Conservation (phyloP, 257 asterid species). For the Datura wrightii region DNA sequence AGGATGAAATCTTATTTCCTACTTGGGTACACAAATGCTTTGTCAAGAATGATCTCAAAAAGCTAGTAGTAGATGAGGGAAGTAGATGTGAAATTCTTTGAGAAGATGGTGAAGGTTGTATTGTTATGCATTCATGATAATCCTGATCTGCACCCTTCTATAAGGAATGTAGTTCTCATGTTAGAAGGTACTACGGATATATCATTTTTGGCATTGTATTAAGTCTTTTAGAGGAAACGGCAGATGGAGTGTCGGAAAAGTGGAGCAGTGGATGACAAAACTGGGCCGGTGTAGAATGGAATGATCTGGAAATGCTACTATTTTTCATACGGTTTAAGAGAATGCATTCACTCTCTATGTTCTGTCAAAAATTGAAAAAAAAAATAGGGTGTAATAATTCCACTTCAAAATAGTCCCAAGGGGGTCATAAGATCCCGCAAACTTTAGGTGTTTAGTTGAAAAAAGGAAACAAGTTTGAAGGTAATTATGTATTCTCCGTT, state of each 20-base stretch:
- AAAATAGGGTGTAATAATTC: background rate
- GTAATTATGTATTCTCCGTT: background rate
- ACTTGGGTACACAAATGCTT: conserved; percentile 36
- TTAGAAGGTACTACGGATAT: conserved; percentile 40
- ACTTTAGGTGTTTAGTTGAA: background rate
- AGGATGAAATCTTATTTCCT: conserved; percentile 33
- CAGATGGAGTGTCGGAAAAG: background rate
- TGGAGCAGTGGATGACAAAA: background rate
- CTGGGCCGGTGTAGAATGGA: background rate
- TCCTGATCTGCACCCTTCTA: conserved; percentile 39
- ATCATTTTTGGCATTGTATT: conserved; percentile 32
- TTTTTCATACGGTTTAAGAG: background rate
- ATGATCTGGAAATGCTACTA: background rate
- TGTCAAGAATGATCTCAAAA: conserved; percentile 27
- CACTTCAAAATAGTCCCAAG: background rate
- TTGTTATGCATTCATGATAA: conserved; percentile 40
- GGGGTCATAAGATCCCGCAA: background rate
- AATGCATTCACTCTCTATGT: too few relatives aligned
- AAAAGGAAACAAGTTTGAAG: background rate
- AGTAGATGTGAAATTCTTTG: conserved; percentile 33
- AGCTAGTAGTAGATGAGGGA: conserved; percentile 38
- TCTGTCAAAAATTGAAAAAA: too few relatives aligned
- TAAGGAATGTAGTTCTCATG: conserved; percentile 41
- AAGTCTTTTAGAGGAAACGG: background rate
- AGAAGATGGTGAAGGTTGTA: conserved; percentile 42